Evolutionary conservation across 768 basidiomycete genomes (phyloP).

Genomic region (Hericium erinaceus): DNA sequence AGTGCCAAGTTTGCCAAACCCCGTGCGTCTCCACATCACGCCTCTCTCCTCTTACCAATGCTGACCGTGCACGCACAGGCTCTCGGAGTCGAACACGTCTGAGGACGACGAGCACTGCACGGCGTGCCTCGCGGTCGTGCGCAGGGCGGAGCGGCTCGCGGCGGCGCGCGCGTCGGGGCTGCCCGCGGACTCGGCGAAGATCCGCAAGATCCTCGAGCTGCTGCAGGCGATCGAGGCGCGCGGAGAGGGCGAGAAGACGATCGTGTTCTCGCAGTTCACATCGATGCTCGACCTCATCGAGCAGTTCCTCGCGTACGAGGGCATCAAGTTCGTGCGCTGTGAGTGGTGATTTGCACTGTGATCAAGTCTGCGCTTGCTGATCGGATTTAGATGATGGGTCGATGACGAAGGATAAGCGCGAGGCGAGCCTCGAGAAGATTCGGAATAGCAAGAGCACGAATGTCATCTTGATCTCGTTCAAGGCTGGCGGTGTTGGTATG

Average conservation of each 20-base stretch:
- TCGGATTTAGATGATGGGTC: slow-evolving; percentile 68
- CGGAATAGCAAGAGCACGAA: slow-evolving; percentile 43
- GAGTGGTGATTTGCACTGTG: slow-evolving; percentile 25
- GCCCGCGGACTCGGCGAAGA: slow-evolving; percentile 78
- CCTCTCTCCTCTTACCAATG: not conserved
- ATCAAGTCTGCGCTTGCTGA: too few species aligned
- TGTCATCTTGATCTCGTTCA: slow-evolving; percentile 93
- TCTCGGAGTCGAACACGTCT: slow-evolving; percentile 26
- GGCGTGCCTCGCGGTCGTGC: slow-evolving; percentile 48
- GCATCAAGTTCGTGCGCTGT: slow-evolving; percentile 80
- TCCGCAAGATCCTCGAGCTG: slow-evolving; percentile 70
- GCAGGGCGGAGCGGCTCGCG: slow-evolving; percentile 35
- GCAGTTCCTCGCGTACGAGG: slow-evolving; percentile 64
- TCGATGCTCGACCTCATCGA: slow-evolving; percentile 79
- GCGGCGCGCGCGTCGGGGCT: slow-evolving; percentile 21
- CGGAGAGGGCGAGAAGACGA: slow-evolving; percentile 74
- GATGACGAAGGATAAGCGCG: slow-evolving; percentile 71
- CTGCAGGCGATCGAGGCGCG: slow-evolving; percentile 54
- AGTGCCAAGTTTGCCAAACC: slow-evolving; percentile 72
- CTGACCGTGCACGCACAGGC: slow-evolving; percentile 22
- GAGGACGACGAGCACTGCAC: slow-evolving; percentile 43
- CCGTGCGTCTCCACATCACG: slow-evolving; percentile 33
- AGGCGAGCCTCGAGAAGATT: slow-evolving; percentile 67
- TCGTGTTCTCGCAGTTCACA: slow-evolving; percentile 93
- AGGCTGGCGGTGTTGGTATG: slow-evolving; percentile 85